Evolutionary conservation across 805 yeast species (phyloP).

Genomic region (Vanderwaltozyma tropicalis): DNA sequence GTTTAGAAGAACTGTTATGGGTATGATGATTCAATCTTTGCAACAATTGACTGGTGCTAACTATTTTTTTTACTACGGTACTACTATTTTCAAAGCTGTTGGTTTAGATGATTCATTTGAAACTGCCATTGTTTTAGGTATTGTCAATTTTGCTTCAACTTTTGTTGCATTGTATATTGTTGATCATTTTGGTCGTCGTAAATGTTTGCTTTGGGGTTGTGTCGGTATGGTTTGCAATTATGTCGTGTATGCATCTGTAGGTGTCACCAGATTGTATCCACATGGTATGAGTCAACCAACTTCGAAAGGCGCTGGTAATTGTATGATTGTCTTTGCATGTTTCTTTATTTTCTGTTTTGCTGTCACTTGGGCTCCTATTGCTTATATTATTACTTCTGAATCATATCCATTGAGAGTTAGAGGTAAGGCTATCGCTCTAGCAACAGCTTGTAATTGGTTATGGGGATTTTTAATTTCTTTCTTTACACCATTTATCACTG

Average conservation of each 20-base stretch:
- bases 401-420: slow-evolving; percentile 65
- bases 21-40: slow-evolving; percentile 50
- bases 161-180: slow-evolving; percentile 42
- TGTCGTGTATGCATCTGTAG: slow-evolving; percentile 48
- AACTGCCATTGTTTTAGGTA: slow-evolving; percentile 51
- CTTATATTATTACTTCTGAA: slow-evolving; percentile 58
- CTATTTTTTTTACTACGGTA: slow-evolving; percentile 62
- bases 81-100: slow-evolving; percentile 51
- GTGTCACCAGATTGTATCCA: slow-evolving; percentile 40
- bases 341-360: slow-evolving; percentile 68
- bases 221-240: slow-evolving; percentile 39
- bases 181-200: slow-evolving; percentile 48
- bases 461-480: slow-evolving; percentile 65
- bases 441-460: slow-evolving; percentile 55
- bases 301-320: slow-evolving; percentile 51
- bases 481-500: slow-evolving; percentile 65
- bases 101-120: slow-evolving; percentile 51
- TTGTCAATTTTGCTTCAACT: slow-evolving; percentile 52
- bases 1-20: slow-evolving; percentile 37
- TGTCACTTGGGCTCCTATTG: slow-evolving; percentile 69
- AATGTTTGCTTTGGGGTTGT: slow-evolving; percentile 39
- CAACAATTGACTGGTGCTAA: slow-evolving; percentile 65
- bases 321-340: slow-evolving; percentile 65
- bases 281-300: slow-evolving; percentile 26
- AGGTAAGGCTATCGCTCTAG: slow-evolving; percentile 47